Conservation (phyloP, 192 early-diverging fungal species). For the Glomus cerebriforme region DNA sequence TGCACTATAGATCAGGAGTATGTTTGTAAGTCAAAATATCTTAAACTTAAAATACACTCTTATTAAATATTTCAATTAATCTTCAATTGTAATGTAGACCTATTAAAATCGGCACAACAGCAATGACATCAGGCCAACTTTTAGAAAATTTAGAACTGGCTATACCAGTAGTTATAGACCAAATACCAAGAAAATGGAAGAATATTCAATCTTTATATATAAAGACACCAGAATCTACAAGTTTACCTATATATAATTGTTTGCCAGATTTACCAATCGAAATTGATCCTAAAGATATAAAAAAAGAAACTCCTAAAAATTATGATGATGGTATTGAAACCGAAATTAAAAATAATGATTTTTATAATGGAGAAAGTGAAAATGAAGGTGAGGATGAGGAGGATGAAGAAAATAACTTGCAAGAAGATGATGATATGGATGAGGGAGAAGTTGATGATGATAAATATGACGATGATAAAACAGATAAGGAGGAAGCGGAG, state of each 20-base stretch:
- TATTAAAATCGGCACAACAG: slow-evolving; percentile 72
- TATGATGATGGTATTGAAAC: too few species aligned
- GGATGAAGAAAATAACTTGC: background rate
- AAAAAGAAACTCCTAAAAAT: background rate
- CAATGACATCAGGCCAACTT: slow-evolving; percentile 58
- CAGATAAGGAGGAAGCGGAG: background rate
- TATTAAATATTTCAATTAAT: slow-evolving; percentile 15
- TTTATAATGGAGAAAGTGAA: too few species aligned
- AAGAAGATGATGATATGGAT: background rate
- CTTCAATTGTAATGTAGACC: slow-evolving; percentile 47
- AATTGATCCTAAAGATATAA: background rate
- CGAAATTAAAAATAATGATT: too few species aligned
- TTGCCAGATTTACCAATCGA: background rate
- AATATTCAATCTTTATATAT: slow-evolving; percentile 86
- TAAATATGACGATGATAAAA: too few species aligned
- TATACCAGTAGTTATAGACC: slow-evolving; percentile 59
- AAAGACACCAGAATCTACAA: slow-evolving; percentile 77
- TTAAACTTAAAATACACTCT: slow-evolving; percentile 8
- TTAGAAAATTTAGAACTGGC: slow-evolving; percentile 77
- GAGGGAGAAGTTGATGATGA: too few species aligned
- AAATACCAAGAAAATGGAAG: slow-evolving; percentile 75
- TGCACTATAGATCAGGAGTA: slow-evolving; percentile 58
- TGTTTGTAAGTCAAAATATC: slow-evolving; percentile 54
- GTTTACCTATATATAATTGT: slow-evolving; percentile 82
- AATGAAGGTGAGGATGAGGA: background rate